Conservation (phyloP, 169 alveolate genomes). For the Toxoplasma gondii region DNA sequence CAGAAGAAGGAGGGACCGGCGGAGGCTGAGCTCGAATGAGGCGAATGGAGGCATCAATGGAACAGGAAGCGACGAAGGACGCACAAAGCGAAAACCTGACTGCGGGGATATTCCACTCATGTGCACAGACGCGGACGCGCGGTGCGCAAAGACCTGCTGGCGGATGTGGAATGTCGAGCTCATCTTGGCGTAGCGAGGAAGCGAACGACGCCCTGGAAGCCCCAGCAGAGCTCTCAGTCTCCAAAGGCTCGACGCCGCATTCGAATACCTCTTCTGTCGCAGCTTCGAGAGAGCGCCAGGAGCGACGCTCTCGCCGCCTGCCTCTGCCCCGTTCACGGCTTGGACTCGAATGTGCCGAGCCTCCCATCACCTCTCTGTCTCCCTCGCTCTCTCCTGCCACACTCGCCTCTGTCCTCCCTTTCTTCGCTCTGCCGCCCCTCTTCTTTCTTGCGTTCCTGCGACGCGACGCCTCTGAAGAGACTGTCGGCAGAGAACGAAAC, state of each 20-base stretch:
- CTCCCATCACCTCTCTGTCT: not conserved
- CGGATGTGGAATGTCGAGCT: not conserved
- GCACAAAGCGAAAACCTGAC: not conserved
- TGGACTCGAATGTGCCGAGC: not conserved
- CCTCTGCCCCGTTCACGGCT: not conserved
- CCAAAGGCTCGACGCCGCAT: not conserved
- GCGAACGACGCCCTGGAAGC: not conserved
- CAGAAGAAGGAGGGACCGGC: not conserved
- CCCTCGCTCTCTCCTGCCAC: too few relatives aligned
- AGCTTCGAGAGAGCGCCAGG: not conserved
- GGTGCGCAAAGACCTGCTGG: slow-evolving; percentile 8
- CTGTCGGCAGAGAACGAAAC: too few relatives aligned
- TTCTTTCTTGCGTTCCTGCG: too few relatives aligned
- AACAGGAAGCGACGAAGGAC: slow-evolving; percentile 2
- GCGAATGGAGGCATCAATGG: slow-evolving; percentile 17
- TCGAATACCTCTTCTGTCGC: not conserved
- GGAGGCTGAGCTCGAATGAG: slow-evolving; percentile 15
- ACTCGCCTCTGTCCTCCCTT: too few relatives aligned
- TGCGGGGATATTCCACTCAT: slow-evolving; percentile 2
- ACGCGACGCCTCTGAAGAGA: too few relatives aligned
- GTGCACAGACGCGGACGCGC: slow-evolving; percentile 7
- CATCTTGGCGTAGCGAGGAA: not conserved
- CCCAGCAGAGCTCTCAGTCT: not conserved
- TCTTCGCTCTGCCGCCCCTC: too few relatives aligned
- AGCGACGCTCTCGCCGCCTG: not conserved